Evolutionary conservation across 495 filamentous ascomycete genomes (phyloP), one percentile per base, ranked within the genome.

Genomic region (Daldinia loculata): DNA sequence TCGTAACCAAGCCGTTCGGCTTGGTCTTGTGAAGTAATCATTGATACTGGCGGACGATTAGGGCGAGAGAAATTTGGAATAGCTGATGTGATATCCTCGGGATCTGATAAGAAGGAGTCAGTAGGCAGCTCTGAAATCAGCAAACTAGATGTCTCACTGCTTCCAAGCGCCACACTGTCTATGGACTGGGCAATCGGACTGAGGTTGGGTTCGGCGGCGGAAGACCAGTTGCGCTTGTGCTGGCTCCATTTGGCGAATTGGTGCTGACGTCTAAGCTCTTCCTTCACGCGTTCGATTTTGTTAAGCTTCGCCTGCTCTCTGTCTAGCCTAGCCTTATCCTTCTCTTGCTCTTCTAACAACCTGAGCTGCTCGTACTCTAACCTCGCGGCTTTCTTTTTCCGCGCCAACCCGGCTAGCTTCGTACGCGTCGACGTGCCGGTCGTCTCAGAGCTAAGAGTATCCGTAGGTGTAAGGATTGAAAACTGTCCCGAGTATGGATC

Each of bases 401-500:
- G 66, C 36, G 77, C 71, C 7, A 81, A 61, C 30, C 68, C 67
- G n/a, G 72, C 74, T n/a, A 82, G 59, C 6, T 56, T 63, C 50
- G 56, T 55, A 9, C 65, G 74, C 3, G 68, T 72, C 5, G 70
- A 69, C 34, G 61, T 56, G 19, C 24, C 27, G 1, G 75, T 75
- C 17, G 59, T 66, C 36, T 77, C 75, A 2, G 72, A 74, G 60
- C 73, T 76, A 22, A 63, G 29, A 34, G 67, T 77, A 60, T 70
- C 71, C 14, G 81, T 82, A 15, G 82, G 81, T 9, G 82, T 84
- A 32, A 84, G 71, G 6, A 81, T 72, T 36, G 86, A 80, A 61
- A 78, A 80, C 66, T 78, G 75, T 1, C 85, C 84, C n/a, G 84
- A 87, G 50, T 80, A 74, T 11, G 85, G 84, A 64, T 87, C 86